phyloP scores from a whole-genome alignment of 2,329 filamentous ascomycete genomes.

The Tolypocladium guangdongense region DNA sequence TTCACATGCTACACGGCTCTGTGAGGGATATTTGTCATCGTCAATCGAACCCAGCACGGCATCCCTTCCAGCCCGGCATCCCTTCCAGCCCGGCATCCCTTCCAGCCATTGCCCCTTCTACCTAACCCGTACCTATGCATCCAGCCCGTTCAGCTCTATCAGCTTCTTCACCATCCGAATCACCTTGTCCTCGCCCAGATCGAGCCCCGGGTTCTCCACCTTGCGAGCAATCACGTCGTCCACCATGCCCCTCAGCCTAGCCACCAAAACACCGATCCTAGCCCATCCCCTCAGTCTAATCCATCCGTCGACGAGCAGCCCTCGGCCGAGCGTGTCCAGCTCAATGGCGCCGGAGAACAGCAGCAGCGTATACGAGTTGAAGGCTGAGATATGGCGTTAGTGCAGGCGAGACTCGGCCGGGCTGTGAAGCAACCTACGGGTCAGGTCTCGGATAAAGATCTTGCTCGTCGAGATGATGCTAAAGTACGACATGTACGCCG shows the following conservation, averaged over 20 bases:
- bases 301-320: constrained; percentile 88
- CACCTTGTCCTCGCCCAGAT: constrained; percentile 51
- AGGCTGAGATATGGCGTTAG: constrained; percentile 39
- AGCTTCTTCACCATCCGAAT: constrained; percentile 68
- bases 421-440: constrained; percentile 48
- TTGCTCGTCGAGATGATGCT: constrained; percentile 86
- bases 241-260: constrained; percentile 71
- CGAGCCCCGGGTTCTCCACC: constrained; percentile 61
- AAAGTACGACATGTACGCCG: constrained; percentile 80
- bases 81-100: background rate
- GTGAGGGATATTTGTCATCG: background rate
- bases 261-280: constrained; percentile 81
- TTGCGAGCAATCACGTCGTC: constrained; percentile 74
- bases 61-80: background rate
- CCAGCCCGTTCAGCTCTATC: constrained; percentile 82
- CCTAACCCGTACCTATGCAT: constrained; percentile 33
- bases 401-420: too few species aligned
- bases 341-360: constrained; percentile 79
- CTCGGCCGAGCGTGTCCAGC: constrained; percentile 78
- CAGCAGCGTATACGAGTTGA: constrained; percentile 80
- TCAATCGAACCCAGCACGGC: background rate
- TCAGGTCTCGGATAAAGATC: constrained; percentile 83
- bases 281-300: constrained; percentile 81
- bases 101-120: too few species aligned
- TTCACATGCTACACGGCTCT: background rate